phyloP scores from a whole-genome alignment of 768 basidiomycete species.

The Russula sp. region DNA sequence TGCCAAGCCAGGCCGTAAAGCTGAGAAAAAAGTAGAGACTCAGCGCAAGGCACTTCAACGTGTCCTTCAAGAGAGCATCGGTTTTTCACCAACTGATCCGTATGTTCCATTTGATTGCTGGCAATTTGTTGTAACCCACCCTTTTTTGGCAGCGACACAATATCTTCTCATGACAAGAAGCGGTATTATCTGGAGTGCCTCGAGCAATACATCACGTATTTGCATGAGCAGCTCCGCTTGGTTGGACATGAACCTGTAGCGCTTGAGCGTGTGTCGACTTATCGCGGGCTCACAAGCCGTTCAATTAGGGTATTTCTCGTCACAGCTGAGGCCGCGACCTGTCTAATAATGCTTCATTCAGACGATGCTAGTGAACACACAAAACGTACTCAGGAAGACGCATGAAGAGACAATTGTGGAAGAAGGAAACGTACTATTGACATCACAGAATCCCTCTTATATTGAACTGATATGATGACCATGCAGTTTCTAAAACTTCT shows the following conservation, averaged over 20 bases:
- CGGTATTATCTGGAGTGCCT: conserved; percentile 69
- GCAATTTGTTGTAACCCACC: conserved; percentile 8
- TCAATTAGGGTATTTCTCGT: conserved; percentile 54
- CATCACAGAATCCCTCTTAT: background rate
- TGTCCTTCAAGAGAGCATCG: conserved; percentile 53
- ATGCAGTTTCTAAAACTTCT: conserved; percentile 31
- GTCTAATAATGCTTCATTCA: conserved; percentile 32
- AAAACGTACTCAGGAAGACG: conserved; percentile 50
- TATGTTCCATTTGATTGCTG: conserved; percentile 36
- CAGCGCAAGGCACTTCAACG: conserved; percentile 57
- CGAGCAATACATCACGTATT: conserved; percentile 64
- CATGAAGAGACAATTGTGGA: conserved; percentile 51
- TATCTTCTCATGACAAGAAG: conserved; percentile 78
- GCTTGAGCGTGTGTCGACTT: conserved; percentile 50
- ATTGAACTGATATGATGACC: conserved; percentile 4
- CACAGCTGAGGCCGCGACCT: background rate
- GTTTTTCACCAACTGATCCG: conserved; percentile 62
- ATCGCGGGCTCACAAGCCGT: conserved; percentile 56
- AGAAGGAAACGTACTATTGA: conserved; percentile 50
- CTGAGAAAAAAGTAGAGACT: conserved; percentile 40
- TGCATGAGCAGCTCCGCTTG: conserved; percentile 58
- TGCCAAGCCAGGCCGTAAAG: conserved; percentile 10
- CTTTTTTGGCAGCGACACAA: conserved; percentile 50
- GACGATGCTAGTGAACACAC: conserved; percentile 72
- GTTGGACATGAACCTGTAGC: conserved; percentile 47